Evolutionary conservation across 441 rosid genomes (phyloP), one percentile per base, ranked within the genome.

Genomic region (Erodium texanum): DNA sequence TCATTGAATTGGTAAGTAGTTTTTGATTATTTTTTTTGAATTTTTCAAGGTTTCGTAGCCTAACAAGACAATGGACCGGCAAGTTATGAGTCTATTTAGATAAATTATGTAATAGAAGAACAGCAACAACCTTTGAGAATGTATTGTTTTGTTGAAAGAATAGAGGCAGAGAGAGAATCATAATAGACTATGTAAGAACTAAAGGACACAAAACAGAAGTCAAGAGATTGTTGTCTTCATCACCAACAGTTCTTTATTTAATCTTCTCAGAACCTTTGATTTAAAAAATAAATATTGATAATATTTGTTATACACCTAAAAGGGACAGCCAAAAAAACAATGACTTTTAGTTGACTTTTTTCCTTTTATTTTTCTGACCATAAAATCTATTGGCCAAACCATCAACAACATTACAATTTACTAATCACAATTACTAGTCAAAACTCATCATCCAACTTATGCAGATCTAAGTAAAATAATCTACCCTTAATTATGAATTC

Each of bases 341-440:
- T 52, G 59, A 52, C 59, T 52, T 16, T 56, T 20, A 19, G 62
- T 56, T 56, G 62, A 56, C 62, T 18, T 56, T 19, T 5, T 52
- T 15, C 16, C 19, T 15, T 29, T 29, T 29, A 5, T 7, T 29
- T 29, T 29, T 29, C 3, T 29, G 12, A 56, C 62, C 5, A 0
- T 20, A 56, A 56, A 15, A 56, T 22, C 62, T 9, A 56, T 56
- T 56, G 62, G 62, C 62, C 62, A 56, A 56, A 56, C 62, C 62
- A 56, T 56, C 62, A 19, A 19, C 24, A 56, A 24, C 62, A 54
- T 54, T 19, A 20, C 23, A 24, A 54, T 54, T 54, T 54, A 54
- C 62, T 54, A 19, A 54, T 54, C 62, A 56, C 1, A 56, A 56
- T 19, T 43, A 43, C 15, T 43, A 36, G 41, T 36, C 8, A 2